These are phyloP conservation scores for Flagelloscypha sp. DNA, from an alignment of 768 basidiomycete genomes.

Conservation along the genomic window DNA sequence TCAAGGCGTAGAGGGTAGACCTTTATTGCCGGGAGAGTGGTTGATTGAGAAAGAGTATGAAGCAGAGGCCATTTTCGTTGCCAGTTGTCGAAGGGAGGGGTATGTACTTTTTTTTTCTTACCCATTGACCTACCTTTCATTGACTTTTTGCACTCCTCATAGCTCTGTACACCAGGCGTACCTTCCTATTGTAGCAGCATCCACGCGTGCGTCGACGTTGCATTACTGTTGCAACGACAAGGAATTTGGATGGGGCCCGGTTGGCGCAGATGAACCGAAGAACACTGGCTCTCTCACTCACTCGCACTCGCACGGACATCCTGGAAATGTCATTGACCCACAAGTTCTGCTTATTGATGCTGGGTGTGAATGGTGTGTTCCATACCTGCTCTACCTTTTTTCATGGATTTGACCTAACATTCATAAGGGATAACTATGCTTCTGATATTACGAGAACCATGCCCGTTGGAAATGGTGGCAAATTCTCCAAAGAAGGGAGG, in stretches of 20 bases:
- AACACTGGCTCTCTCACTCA: constrained; percentile 43
- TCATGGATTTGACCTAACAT: background rate
- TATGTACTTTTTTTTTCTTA: constrained; percentile 25
- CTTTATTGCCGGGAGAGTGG: constrained; percentile 72
- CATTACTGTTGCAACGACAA: constrained; percentile 94
- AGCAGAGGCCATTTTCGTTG: constrained; percentile 90
- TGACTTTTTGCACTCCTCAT: constrained; percentile 4
- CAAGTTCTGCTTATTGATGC: constrained; percentile 90
- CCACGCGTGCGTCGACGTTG: constrained; percentile 78
- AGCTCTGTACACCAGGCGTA: constrained; percentile 87
- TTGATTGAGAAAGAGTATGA: constrained; percentile 88
- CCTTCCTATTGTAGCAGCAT: constrained; percentile 85
- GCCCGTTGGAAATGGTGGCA: constrained; percentile 91
- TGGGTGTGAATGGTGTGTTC: constrained; percentile 93
- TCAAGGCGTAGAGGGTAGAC: constrained; percentile 35
- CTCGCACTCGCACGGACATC: constrained; percentile 27
- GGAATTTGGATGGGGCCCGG: constrained; percentile 79
- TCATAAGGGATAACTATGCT: constrained; percentile 26
- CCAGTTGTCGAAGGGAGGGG: constrained; percentile 85
- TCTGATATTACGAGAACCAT: constrained; percentile 69
- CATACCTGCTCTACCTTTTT: too few species aligned
- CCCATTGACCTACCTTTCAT: background rate
- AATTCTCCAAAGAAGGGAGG: constrained; percentile 72
- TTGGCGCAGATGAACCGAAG: constrained; percentile 43
- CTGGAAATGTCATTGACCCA: constrained; percentile 40